Evolutionary conservation across 2,329 filamentous ascomycete genomes (phyloP).

Genomic region (Colletotrichum sp.): DNA sequence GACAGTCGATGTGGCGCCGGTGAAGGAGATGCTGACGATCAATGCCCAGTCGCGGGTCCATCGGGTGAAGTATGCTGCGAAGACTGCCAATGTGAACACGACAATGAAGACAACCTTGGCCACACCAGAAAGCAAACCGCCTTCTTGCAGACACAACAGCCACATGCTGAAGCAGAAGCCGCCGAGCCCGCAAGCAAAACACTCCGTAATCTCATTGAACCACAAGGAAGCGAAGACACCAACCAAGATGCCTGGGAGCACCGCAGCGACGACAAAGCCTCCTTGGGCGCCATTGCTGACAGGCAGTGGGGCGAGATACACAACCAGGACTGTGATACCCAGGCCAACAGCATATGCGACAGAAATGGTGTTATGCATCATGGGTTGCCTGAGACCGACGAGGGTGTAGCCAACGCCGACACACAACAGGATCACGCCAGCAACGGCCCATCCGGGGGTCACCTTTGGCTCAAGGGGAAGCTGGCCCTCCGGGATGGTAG

Average conservation of each 20-base stretch:
- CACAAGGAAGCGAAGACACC: constrained; percentile 73
- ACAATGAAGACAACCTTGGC: constrained; percentile 76
- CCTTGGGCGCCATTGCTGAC: constrained; percentile 80
- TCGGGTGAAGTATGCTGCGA: constrained; percentile 78
- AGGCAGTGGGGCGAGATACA: constrained; percentile 87
- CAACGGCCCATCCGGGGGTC: constrained; percentile 82
- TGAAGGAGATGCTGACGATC: constrained; percentile 79
- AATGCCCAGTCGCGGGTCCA: constrained; percentile 80
- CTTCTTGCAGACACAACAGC: constrained; percentile 79
- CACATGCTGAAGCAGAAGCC: constrained; percentile 91
- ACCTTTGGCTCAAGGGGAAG: constrained; percentile 77
- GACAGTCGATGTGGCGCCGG: constrained; percentile 78
- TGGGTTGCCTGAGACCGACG: constrained; percentile 82
- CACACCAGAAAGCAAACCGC: constrained; percentile 70
- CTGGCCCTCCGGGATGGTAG: constrained; percentile 51
- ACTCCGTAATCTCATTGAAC: constrained; percentile 83
- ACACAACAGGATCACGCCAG: constrained; percentile 76
- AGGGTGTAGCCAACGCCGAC: constrained; percentile 75
- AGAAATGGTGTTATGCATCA: constrained; percentile 82
- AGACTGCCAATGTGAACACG: constrained; percentile 70
- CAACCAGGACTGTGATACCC: constrained; percentile 79
- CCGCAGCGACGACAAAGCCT: constrained; percentile 81
- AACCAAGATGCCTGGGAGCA: constrained; percentile 75
- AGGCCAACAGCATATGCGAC: constrained; percentile 75
- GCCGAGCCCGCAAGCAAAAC: constrained; percentile 83